phyloP scores from a whole-genome alignment of 768 basidiomycete genomes.

The Paxillus ammoniavirescens region DNA sequence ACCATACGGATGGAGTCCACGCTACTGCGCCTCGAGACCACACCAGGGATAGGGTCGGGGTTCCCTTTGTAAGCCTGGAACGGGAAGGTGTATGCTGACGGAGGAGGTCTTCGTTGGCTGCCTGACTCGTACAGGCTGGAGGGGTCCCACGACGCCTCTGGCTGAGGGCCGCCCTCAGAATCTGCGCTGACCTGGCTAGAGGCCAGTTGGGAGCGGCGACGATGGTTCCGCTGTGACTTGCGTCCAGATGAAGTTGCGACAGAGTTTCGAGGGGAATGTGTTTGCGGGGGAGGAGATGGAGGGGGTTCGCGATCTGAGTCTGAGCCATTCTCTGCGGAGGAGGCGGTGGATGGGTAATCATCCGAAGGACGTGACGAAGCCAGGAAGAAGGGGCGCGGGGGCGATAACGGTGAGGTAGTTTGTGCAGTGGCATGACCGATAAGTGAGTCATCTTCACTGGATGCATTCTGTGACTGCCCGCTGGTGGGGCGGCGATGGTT shows the following conservation, averaged over 20 bases:
- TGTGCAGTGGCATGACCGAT: conserved; percentile 4
- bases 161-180: conserved; percentile 7
- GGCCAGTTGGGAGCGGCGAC: conserved; percentile 26
- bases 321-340: conserved; percentile 24
- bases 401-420: conserved; percentile 21
- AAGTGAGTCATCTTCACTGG: conserved; percentile 29
- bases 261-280: conserved; percentile 15
- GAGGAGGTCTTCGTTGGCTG: conserved; percentile 31
- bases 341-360: conserved; percentile 17
- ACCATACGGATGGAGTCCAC: conserved; percentile 36
- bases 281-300: conserved; percentile 15
- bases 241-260: conserved; percentile 7
- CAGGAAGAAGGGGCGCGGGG: conserved; percentile 40
- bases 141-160: conserved; percentile 18
- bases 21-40: conserved; percentile 46
- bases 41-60: conserved; percentile 53
- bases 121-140: conserved; percentile 9
- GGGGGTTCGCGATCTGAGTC: conserved; percentile 31
- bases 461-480: conserved; percentile 12
- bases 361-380: conserved; percentile 17
- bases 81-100: conserved; percentile 44
- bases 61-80: conserved; percentile 67
- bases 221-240: conserved; percentile 21
- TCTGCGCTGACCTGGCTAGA: conserved; percentile 11
- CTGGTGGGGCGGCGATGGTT: conserved; percentile 12